Base-by-base conservation (phyloP, 1,284 basidiomycete species). In the Ceratobasidium papillatum region DNA sequence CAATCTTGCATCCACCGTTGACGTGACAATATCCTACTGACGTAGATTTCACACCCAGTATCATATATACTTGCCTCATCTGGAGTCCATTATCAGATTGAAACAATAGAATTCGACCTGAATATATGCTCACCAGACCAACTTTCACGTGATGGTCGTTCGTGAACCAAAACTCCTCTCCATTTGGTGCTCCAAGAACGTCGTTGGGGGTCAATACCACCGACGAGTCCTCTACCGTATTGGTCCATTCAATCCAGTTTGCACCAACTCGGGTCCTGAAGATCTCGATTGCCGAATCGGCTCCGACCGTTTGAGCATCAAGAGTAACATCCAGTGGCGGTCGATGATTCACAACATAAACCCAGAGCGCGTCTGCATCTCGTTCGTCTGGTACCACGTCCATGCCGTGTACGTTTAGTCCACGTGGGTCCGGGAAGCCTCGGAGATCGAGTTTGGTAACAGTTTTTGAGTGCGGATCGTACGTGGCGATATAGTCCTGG, bases 251-350 rank as follows among this genome's bases (percentile, higher is more conserved):
- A 75, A 92, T 79, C 7, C 79, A 81, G 8, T 80, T 79, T 62
- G 83, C 82, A 4, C 87, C 87, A 1, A 87, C 77, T 0, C 76
- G 81, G 0, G 89, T 88, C 77, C 86, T 86, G 80, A 94, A 93
- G 25, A 94, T 84, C 79, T 94, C 92, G n/a, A 94, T 83, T 54
- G 85, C 87, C 0, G 90, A 91, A 79, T 93, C 89, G 5, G 91
- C 90, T 17, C 92, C 92, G 7, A 85, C 82, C n/a, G 79, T 74
- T 14, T 75, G 78, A 1, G 87, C 81, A 38, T 84, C 79, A 14
- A 80, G 80, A 4, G 25, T n/a, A 3, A 71, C 74, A 36, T 80
- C 81, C 8, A 82, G 76, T 0, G 86, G 84, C 7, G 84, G 85
- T 17, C 89, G 87, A 79, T 92, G 90, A 79, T 93, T 93, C 75